phyloP scores from a whole-genome alignment of 306 rosid species.

The Cicer pinnatifidum region DNA sequence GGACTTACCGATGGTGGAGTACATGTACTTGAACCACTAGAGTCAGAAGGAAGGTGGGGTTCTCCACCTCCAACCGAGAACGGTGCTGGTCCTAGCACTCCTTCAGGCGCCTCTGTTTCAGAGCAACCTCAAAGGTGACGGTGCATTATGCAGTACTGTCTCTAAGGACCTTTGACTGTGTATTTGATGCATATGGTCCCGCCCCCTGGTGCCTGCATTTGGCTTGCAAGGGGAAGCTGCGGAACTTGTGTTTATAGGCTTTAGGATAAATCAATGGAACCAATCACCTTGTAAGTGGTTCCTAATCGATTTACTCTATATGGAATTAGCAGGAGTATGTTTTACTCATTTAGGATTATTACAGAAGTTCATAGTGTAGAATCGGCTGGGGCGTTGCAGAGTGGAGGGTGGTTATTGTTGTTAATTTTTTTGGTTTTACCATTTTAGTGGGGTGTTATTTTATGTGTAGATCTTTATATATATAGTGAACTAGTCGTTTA shows the following conservation, averaged over 20 bases:
- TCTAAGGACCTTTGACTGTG: slow-evolving; percentile 47
- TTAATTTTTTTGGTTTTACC: slow-evolving; percentile 35
- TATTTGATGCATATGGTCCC: slow-evolving; percentile 53
- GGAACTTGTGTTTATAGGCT: slow-evolving; percentile 55
- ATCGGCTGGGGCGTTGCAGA: slow-evolving; percentile 47
- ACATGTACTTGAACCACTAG: slow-evolving; percentile 87
- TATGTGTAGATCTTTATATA: slow-evolving; percentile 41
- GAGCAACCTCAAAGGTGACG: slow-evolving; percentile 87
- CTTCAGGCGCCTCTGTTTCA: slow-evolving; percentile 64
- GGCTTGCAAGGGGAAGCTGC: slow-evolving; percentile 65
- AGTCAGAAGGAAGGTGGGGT: slow-evolving; percentile 97
- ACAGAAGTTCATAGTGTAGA: slow-evolving; percentile 45
- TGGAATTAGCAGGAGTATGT: slow-evolving; percentile 46
- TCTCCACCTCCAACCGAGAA: slow-evolving; percentile 85
- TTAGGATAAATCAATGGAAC: slow-evolving; percentile 63
- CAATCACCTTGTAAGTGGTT: slow-evolving; percentile 57
- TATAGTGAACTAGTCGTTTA: slow-evolving; percentile 51
- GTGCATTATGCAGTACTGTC: slow-evolving; percentile 43
- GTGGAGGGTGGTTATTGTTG: slow-evolving; percentile 47
- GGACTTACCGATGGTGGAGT: slow-evolving; percentile 96
- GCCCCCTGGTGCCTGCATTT: slow-evolving; percentile 54
- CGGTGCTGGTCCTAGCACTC: slow-evolving; percentile 86
- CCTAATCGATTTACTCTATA: slow-evolving; percentile 44
- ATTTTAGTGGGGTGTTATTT: slow-evolving; percentile 30
- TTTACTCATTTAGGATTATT: slow-evolving; percentile 52